A percentile compares a stretch with the other conserved stretches of the same genome.
Evolutionary conservation across 2,329 filamentous ascomycete species (phyloP).

Genomic region (Rhynchosporium graminicola): DNA sequence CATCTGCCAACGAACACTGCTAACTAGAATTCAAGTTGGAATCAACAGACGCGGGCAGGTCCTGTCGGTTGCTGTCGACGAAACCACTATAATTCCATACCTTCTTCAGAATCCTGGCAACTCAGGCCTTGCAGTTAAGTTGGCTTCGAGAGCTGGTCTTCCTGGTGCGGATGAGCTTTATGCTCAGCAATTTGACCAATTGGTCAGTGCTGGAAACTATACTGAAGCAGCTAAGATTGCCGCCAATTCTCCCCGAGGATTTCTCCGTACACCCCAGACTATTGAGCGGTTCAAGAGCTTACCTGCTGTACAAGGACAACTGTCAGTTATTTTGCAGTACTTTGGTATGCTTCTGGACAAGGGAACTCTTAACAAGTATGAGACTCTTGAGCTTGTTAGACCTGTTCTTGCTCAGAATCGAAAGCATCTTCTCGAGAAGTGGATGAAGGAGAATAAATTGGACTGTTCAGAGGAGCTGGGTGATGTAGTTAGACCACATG

Average conservation of each 20-base stretch:
- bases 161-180: conserved; percentile 94
- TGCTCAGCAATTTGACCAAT: conserved; percentile 86
- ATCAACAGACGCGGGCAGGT: conserved; percentile 99
- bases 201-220: conserved; percentile 79
- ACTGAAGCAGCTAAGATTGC: conserved; percentile 91
- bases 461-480: conserved; percentile 95
- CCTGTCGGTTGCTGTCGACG: conserved; percentile 89
- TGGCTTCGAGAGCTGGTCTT: conserved; percentile 90
- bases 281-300: conserved; percentile 94
- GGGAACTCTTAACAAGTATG: conserved; percentile 86
- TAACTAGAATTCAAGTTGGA: conserved; percentile 54
- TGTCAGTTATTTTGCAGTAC: conserved; percentile 95
- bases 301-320: conserved; percentile 77
- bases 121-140: conserved; percentile 88
- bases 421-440: conserved; percentile 96
- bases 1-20: neutral
- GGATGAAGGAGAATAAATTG: conserved; percentile 94
- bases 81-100: conserved; percentile 88
- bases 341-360: conserved; percentile 98
- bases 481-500: conserved; percentile 88
- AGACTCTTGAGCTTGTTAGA: conserved; percentile 89
- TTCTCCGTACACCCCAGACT: conserved; percentile 89
- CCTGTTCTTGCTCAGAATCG: conserved; percentile 92
- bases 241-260: conserved; percentile 93
- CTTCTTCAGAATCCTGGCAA: conserved; percentile 96